phyloP scores from a whole-genome alignment of 495 filamentous ascomycete genomes.

The Penicillium subrubescens region DNA sequence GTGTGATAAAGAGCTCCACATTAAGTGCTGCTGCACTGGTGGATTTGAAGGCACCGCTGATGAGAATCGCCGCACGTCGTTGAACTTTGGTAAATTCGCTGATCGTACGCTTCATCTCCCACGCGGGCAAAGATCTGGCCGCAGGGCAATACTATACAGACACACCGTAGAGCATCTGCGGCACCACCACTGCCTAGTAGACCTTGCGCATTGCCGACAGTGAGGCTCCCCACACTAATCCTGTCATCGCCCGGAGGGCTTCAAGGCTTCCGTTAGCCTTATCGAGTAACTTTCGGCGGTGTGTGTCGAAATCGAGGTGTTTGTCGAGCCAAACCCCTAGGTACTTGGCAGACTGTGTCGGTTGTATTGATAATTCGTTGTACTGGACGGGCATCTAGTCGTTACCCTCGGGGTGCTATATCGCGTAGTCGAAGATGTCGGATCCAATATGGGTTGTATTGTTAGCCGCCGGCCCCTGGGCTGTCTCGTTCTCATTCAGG shows the following conservation, averaged over 20 bases:
- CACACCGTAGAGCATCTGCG: slow-evolving; percentile 22
- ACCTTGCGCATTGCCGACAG: slow-evolving; percentile 10
- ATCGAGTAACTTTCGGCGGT: too few species aligned
- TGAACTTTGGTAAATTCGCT: slow-evolving; percentile 9
- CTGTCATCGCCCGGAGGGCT: background rate
- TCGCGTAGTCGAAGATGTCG: background rate
- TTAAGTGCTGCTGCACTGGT: background rate
- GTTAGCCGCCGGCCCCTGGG: too few species aligned
- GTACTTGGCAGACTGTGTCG: background rate
- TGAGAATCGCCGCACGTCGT: slow-evolving; percentile 12
- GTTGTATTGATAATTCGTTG: background rate
- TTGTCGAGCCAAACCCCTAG: slow-evolving; percentile 23
- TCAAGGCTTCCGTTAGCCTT: background rate
- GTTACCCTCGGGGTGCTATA: background rate
- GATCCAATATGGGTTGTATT: background rate
- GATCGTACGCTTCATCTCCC: background rate
- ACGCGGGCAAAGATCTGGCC: background rate
- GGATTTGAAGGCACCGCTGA: slow-evolving; percentile 10
- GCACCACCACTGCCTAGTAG: slow-evolving; percentile 26
- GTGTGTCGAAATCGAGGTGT: too few species aligned
- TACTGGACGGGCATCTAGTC: background rate
- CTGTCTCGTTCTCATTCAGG: too few species aligned
- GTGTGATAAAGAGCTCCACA: background rate
- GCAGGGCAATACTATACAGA: slow-evolving; percentile 14
- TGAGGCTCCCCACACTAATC: background rate